Conservation (phyloP, 768 basidiomycete species). For the Auricularia sp. region DNA sequence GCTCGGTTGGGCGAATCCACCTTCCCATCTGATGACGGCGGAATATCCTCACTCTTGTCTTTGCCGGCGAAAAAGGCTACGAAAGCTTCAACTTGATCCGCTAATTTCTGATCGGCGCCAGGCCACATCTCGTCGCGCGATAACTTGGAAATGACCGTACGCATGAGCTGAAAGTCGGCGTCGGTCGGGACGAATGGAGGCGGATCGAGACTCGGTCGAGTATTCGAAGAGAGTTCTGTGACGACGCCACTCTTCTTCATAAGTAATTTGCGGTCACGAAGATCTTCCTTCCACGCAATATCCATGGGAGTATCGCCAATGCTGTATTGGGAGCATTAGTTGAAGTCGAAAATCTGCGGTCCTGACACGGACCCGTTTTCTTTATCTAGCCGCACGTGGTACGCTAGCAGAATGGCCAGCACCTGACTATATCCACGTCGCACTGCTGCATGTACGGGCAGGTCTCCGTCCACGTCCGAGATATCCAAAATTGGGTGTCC, state of each 20-base stretch:
- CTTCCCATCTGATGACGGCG: neutral
- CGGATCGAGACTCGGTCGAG: neutral
- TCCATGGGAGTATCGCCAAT: constrained; percentile 25
- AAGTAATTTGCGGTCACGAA: neutral
- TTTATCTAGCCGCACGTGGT: constrained; percentile 30
- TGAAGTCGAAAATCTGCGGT: neutral
- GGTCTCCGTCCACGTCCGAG: constrained; percentile 41
- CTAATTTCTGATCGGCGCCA: constrained; percentile 5
- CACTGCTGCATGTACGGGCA: constrained; percentile 42
- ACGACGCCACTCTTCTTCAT: neutral
- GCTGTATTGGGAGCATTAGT: constrained; percentile 1
- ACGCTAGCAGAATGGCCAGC: constrained; percentile 24
- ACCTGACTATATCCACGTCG: constrained; percentile 26
- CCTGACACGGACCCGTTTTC: constrained; percentile 29
- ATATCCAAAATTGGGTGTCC: constrained; percentile 6
- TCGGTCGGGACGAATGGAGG: neutral
- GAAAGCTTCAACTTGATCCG: constrained; percentile 11
- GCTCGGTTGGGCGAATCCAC: neutral
- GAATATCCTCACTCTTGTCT: neutral
- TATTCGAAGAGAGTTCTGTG: neutral
- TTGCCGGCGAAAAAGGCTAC: constrained; percentile 3
- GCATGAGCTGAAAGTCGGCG: constrained; percentile 9
- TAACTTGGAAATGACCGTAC: constrained; percentile 10
- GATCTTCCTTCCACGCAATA: constrained; percentile 9
- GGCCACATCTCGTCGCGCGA: constrained; percentile 13